Evolutionary conservation across 306 rosid genomes (phyloP).

Genomic region (Gynostemma pentaphyllum): DNA sequence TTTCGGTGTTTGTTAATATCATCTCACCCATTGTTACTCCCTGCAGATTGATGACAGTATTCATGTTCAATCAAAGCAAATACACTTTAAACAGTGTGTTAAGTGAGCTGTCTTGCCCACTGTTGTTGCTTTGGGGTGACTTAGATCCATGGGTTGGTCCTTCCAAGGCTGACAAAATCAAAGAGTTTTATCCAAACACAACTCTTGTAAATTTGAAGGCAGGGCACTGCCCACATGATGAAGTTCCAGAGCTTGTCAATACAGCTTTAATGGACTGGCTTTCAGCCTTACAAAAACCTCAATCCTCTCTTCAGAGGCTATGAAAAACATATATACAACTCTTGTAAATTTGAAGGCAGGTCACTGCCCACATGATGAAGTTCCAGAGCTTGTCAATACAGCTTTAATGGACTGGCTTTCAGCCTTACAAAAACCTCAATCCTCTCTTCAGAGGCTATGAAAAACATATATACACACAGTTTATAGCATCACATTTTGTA

Average conservation of each 20-base stretch:
- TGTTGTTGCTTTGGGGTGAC: slow-evolving; percentile 89
- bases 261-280: slow-evolving; percentile 71
- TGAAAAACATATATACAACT: slow-evolving; percentile 50
- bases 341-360: slow-evolving; percentile 78
- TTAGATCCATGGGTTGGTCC: slow-evolving; percentile 98
- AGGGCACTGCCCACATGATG: slow-evolving; percentile 92
- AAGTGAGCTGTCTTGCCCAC: slow-evolving; percentile 64
- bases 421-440: slow-evolving; percentile 26
- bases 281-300: slow-evolving; percentile 26
- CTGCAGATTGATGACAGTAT: slow-evolving; percentile 75
- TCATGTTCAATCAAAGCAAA: slow-evolving; percentile 69
- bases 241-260: slow-evolving; percentile 73
- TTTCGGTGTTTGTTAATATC: not conserved
- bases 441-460: slow-evolving; percentile 37
- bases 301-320: slow-evolving; percentile 35
- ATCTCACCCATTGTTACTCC: not conserved
- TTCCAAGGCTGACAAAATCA: slow-evolving; percentile 61
- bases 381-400: slow-evolving; percentile 63
- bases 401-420: slow-evolving; percentile 76
- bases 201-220: slow-evolving; percentile 69
- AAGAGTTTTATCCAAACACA: slow-evolving; percentile 68
- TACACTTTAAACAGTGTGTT: slow-evolving; percentile 61
- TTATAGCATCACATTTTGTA: too few relatives aligned
- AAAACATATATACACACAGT: too few relatives aligned
- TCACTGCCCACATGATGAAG: slow-evolving; percentile 88